Evolutionary conservation across 371 early-diverging fungal genomes (phyloP), one percentile per base, ranked within the genome.

Genomic region (Actinomortierella ambigua): DNA sequence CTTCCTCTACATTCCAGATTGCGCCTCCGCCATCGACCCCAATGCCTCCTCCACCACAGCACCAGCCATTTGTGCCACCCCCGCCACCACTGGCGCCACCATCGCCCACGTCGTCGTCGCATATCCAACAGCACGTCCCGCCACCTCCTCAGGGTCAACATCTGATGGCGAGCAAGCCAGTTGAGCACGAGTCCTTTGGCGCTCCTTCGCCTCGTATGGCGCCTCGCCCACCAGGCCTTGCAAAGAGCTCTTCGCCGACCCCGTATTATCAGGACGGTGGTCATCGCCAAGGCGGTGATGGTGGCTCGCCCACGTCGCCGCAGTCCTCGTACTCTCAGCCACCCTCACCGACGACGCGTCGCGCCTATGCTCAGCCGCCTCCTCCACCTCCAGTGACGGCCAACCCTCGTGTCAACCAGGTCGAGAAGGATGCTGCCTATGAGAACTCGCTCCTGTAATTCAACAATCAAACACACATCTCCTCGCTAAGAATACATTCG

Each of bases 121-220:
- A 20, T 39, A 47, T 69, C 23, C 64, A 63, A 26, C 63, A 63
- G 23, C 64, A 34, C 4, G 34, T 34, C 24, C 59, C 34, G 41
- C 65, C 69, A 0, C 29, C 55, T 17, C 65, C 57, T 26, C 55
- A 52, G 14, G 13, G 55, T 2, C 49, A 55, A 34, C 55, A 57
- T 8, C 15, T 51, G 18, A 43, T 60, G 13, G 55, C 63, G n/a
- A n/a, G n/a, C n/a, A 20, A 55, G 2, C 53, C 20, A n/a, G 47
- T 65, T 0, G 60, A 69, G 26, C 40, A 59, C 14, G 65, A 61
- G 24, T 53, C 62, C 56, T 71, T 48, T 65, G 71, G 71, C 4
- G 71, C 71, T 0, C 71, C 71, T 27, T 71, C 71, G 23, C 71
- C 71, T 4, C 50, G 71, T 23, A 65, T 71, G 29, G 50, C 58